A percentile compares a stretch with the other conserved stretches of the same genome.
phyloP scores from a whole-genome alignment of 371 early-diverging fungal genomes.

The Fennellomyces sp. region DNA sequence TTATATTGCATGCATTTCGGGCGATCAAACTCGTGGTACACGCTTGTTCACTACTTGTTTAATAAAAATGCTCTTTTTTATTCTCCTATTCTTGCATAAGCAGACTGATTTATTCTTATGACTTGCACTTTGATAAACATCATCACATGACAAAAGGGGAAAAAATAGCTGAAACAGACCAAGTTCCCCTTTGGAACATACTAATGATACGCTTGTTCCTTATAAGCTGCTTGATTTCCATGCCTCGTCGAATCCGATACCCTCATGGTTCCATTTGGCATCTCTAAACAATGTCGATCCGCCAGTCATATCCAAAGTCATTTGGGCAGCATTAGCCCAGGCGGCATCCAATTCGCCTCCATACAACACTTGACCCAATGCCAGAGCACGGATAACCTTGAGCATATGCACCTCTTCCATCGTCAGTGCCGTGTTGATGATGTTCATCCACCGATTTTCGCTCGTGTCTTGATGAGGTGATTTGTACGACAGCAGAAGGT shows the following conservation, averaged over 20 bases:
- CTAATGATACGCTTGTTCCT: too few species aligned
- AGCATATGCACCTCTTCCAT: conserved; percentile 53
- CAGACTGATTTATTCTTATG: too few species aligned
- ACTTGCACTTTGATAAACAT: background rate
- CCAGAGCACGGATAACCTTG: conserved; percentile 51
- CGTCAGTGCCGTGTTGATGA: conserved; percentile 39
- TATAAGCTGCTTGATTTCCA: too few species aligned
- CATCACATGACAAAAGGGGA: background rate
- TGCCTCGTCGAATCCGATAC: conserved; percentile 40
- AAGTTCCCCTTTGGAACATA: background rate
- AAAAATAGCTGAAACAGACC: background rate
- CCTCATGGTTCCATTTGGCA: conserved; percentile 31
- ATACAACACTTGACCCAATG: conserved; percentile 36
- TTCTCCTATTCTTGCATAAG: too few species aligned
- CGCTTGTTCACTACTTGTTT: too few species aligned
- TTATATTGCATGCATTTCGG: too few species aligned
- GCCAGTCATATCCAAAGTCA: background rate
- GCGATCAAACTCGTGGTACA: too few species aligned
- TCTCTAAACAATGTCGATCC: background rate
- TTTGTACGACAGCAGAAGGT: conserved; percentile 27
- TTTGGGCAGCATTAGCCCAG: background rate
- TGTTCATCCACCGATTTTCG: conserved; percentile 44
- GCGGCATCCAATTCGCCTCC: conserved; percentile 12
- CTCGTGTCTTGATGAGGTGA: conserved; percentile 6
- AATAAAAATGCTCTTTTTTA: too few species aligned